Conservation (phyloP, 2,329 filamentous ascomycete genomes). For the Tolypocladium capitatum region DNA sequence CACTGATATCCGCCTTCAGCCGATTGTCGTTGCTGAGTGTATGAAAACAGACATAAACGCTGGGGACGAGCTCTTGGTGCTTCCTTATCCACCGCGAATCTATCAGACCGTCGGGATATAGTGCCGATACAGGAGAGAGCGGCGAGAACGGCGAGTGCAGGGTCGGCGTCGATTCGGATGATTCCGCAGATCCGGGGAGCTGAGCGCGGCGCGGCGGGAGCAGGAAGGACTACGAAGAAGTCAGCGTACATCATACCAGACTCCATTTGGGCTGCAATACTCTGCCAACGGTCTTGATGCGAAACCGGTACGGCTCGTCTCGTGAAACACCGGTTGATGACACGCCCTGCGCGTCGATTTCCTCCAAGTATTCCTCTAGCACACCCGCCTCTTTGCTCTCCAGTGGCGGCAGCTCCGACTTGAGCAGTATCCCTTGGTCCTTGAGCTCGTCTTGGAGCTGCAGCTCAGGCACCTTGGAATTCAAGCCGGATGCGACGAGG, state of each 20-base stretch:
- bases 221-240: conserved; percentile 31
- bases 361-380: conserved; percentile 52
- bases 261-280: conserved; percentile 38
- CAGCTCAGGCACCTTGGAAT: conserved; percentile 25
- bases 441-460: conserved; percentile 37
- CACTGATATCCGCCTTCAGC: conserved; percentile 76
- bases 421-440: conserved; percentile 47
- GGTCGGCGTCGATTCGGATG: conserved; percentile 34
- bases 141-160: conserved; percentile 89
- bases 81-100: conserved; percentile 75
- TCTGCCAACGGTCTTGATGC: conserved; percentile 63
- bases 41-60: conserved; percentile 71
- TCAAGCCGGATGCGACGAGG: conserved; percentile 67
- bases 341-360: conserved; percentile 47
- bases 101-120: conserved; percentile 85
- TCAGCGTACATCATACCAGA: conserved; percentile 12
- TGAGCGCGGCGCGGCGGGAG: conserved; percentile 45
- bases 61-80: conserved; percentile 73
- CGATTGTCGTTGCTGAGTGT: conserved; percentile 69
- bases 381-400: conserved; percentile 50
- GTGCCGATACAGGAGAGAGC: conserved; percentile 64
- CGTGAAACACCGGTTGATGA: conserved; percentile 54
- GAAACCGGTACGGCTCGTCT: conserved; percentile 45
- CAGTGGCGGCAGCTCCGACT: conserved; percentile 57
- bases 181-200: conserved; percentile 36